Evolutionary conservation across 441 rosid species (phyloP), one percentile per base, ranked within the genome.

Genomic region (Mallotus japonicus): DNA sequence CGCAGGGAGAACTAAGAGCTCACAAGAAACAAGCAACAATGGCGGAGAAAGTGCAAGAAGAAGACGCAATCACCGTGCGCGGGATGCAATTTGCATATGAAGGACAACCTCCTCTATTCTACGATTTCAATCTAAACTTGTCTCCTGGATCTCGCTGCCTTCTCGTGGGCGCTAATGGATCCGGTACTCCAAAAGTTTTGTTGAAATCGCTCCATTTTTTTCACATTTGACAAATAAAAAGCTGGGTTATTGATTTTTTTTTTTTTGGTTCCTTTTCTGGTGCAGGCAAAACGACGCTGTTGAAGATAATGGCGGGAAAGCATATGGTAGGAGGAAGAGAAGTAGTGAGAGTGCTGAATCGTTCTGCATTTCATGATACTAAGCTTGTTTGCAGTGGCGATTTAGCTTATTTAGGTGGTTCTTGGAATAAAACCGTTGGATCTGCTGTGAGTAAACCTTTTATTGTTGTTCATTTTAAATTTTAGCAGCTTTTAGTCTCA

Each of bases 151-250:
- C 98, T 79, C 97, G 99, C 63, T 92, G 97, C 78, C 96, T 92
- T 75, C 92, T 95, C 60, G 88, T 92, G 62, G 99, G 99, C 75
- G 96, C 98, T 67, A 95, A 92, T 63, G 99, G 98, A 84, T 95
- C 98, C 73, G 99, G 99, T 94, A 79, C n/a, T 24, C 32, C n/a
- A 2, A 19, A 57, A 1, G 2, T 58, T 11, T n/a, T 13, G 5
- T 42, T 13, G 2, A 28, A 16, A 15, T 17, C 37, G 17, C n/a
- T 8, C n/a, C 9, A 4, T 28, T 9, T 28, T 5, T 14, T 19
- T 34, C 22, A 49, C 37, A 14, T 13, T 8, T 24, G 2, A 1
- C 37, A 3, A 37, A 51, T 46, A 13, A 15, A 15, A 15, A 37
- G 32, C 32, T 28, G 3, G 44, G 37, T 17, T 49, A 40, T 19